These are phyloP conservation scores for Stagonosporopsis tanaceti DNA, from an alignment of 2,329 filamentous ascomycete species.

Conservation along the genomic window DNA sequence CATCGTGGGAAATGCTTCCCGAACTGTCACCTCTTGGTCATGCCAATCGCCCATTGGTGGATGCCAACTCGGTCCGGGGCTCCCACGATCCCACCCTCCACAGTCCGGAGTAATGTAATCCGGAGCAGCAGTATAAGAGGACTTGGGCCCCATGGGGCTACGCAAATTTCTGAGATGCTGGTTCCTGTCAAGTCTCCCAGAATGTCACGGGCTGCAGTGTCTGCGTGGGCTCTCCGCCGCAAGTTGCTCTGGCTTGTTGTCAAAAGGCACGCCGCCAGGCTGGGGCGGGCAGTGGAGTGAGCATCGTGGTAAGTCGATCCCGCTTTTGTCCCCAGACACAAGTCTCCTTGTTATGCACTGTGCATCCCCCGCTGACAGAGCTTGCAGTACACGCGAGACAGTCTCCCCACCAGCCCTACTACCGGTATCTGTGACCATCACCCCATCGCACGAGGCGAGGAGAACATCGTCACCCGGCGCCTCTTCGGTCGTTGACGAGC, in stretches of 20 bases:
- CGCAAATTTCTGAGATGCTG: neutral
- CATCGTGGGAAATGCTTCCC: slow-evolving; percentile 4
- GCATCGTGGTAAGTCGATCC: slow-evolving; percentile 13
- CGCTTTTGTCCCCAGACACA: slow-evolving; percentile 8
- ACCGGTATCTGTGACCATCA: neutral
- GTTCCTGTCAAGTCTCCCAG: neutral
- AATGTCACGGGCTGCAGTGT: slow-evolving; percentile 17
- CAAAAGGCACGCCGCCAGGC: slow-evolving; percentile 16
- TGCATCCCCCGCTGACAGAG: slow-evolving; percentile 14
- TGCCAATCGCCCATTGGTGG: slow-evolving; percentile 15
- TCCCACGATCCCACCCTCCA: slow-evolving; percentile 21
- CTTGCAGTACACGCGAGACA: slow-evolving; percentile 8
- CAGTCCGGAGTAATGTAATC: slow-evolving; percentile 18
- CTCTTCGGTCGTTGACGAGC: slow-evolving; percentile 11
- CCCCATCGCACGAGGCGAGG: slow-evolving; percentile 12
- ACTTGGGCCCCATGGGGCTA: slow-evolving; percentile 18
- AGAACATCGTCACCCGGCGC: slow-evolving; percentile 14
- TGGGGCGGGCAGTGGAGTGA: slow-evolving; percentile 19
- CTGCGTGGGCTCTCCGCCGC: slow-evolving; percentile 19
- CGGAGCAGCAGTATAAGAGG: slow-evolving; percentile 20
- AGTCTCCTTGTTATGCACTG: slow-evolving; percentile 9
- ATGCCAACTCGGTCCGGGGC: slow-evolving; percentile 13
- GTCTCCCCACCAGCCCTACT: slow-evolving; percentile 10
- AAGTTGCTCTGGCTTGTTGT: slow-evolving; percentile 18
- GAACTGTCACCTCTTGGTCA: slow-evolving; percentile 16